Conservation (phyloP, 2,329 filamentous ascomycete species). For the Pseudonectria buxi region DNA sequence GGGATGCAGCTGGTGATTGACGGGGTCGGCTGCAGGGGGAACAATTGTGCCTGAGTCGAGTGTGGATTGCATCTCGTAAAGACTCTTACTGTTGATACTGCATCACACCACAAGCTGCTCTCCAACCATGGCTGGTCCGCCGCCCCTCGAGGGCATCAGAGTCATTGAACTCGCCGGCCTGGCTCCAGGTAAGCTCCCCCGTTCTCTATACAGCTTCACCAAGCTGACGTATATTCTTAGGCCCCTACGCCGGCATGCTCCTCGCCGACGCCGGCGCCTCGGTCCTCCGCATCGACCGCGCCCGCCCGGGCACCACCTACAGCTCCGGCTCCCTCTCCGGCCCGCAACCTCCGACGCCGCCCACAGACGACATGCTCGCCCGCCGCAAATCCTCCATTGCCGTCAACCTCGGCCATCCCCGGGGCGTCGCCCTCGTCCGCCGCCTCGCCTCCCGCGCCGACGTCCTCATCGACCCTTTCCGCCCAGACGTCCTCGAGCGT, state of each 20-base stretch:
- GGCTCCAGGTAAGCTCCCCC: constrained; percentile 47
- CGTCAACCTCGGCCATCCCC: constrained; percentile 66
- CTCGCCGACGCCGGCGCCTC: constrained; percentile 85
- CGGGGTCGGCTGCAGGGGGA: too few relatives aligned
- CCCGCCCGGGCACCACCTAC: constrained; percentile 38
- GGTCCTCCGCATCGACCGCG: constrained; percentile 78
- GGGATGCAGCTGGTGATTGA: too few relatives aligned
- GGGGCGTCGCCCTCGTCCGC: constrained; percentile 60
- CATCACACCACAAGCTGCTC: constrained; percentile 21
- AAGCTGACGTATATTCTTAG: constrained; percentile 37
- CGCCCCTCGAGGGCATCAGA: constrained; percentile 43
- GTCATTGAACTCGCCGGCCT: constrained; percentile 56
- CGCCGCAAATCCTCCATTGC: constrained; percentile 75
- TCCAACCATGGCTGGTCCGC: constrained; percentile 24
- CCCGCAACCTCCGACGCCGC: constrained; percentile 26
- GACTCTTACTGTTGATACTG: too few relatives aligned
- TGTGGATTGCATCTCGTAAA: too few relatives aligned
- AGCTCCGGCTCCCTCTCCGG: constrained; percentile 29
- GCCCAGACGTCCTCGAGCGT: constrained; percentile 82
- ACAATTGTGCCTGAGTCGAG: too few relatives aligned
- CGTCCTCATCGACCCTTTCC: constrained; percentile 87
- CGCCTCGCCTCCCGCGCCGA: constrained; percentile 65
- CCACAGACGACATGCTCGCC: constrained; percentile 66
- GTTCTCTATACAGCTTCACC: neutral
- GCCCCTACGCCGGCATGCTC: constrained; percentile 81